Percentiles rank a stretch among this genome's conserved stretches.
Conservation (phyloP, 768 basidiomycete genomes). For the Tricholomella constricta region DNA sequence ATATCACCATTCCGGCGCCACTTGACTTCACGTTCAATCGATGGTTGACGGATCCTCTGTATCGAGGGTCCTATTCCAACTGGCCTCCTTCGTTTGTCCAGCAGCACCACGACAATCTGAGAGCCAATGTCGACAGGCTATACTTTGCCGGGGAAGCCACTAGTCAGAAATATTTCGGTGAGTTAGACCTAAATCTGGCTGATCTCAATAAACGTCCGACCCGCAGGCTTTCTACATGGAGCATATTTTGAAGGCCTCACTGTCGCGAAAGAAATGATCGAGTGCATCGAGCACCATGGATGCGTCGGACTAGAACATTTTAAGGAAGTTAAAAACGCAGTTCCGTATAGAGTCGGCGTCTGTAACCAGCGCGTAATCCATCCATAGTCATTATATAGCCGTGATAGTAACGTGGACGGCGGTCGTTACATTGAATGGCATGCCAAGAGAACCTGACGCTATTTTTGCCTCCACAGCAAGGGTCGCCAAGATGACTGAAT, state of each 20-base stretch:
- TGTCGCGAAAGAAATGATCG: slow-evolving; percentile 39
- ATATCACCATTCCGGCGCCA: slow-evolving; percentile 54
- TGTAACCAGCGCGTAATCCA: too few relatives aligned
- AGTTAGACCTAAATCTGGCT: slow-evolving; percentile 11
- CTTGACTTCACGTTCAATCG: slow-evolving; percentile 54
- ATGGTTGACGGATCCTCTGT: slow-evolving; percentile 56
- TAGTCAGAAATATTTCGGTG: slow-evolving; percentile 59
- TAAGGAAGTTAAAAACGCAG: slow-evolving; percentile 24
- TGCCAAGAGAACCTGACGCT: not conserved
- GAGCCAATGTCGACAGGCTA: slow-evolving; percentile 53
- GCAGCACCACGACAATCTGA: slow-evolving; percentile 55
- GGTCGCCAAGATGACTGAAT: not conserved
- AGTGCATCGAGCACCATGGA: slow-evolving; percentile 36
- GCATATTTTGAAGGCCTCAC: slow-evolving; percentile 58
- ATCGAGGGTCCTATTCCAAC: slow-evolving; percentile 66
- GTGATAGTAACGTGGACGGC: too few relatives aligned
- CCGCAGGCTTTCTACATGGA: slow-evolving; percentile 55
- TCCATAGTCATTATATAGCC: too few relatives aligned
- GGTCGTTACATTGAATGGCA: too few relatives aligned
- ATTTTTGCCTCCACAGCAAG: not conserved
- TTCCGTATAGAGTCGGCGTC: slow-evolving; percentile 28
- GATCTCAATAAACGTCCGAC: not conserved
- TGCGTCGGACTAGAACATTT: slow-evolving; percentile 28
- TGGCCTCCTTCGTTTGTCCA: slow-evolving; percentile 66
- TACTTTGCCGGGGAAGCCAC: slow-evolving; percentile 70